phyloP scores from a whole-genome alignment of 768 basidiomycete species.

The Lepiota brunneoincarnata region DNA sequence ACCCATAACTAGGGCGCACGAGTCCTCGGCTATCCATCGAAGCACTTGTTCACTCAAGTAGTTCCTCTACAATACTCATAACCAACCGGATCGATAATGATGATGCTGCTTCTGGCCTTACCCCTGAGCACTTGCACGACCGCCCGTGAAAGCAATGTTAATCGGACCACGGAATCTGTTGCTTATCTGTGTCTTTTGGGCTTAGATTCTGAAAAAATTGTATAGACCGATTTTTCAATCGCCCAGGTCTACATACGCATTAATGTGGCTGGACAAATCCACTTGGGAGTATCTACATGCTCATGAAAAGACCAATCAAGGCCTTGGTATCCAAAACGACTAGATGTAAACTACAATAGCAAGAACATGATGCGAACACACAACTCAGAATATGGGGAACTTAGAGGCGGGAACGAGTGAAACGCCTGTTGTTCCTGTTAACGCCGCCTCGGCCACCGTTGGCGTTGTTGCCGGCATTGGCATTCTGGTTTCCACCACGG shows the following conservation, averaged over 20 bases:
- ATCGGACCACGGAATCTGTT: no score
- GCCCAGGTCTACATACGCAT: constrained; percentile 10
- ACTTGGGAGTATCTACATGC: neutral
- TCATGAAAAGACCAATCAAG: neutral
- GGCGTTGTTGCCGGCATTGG: neutral
- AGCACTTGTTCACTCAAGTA: neutral
- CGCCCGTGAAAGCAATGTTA: no score
- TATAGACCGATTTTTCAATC: neutral
- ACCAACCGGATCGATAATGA: neutral
- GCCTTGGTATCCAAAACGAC: neutral
- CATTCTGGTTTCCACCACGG: neutral
- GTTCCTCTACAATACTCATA: neutral
- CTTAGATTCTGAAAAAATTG: neutral
- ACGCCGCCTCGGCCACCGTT: neutral
- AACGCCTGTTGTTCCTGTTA: constrained; percentile 8
- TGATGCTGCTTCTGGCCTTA: neutral
- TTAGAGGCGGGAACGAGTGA: constrained; percentile 8
- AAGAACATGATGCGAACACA: neutral
- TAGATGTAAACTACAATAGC: constrained; percentile 1
- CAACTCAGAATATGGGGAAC: neutral
- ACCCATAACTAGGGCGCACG: constrained; percentile 9
- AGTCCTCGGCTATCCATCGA: neutral
- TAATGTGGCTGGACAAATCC: constrained; percentile 9
- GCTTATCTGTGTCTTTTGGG: no score
- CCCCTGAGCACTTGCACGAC: neutral